These are phyloP conservation scores for Chaetomiaceae sp. DNA, from an alignment of 2,329 filamentous ascomycete species.

Conservation along the genomic window DNA sequence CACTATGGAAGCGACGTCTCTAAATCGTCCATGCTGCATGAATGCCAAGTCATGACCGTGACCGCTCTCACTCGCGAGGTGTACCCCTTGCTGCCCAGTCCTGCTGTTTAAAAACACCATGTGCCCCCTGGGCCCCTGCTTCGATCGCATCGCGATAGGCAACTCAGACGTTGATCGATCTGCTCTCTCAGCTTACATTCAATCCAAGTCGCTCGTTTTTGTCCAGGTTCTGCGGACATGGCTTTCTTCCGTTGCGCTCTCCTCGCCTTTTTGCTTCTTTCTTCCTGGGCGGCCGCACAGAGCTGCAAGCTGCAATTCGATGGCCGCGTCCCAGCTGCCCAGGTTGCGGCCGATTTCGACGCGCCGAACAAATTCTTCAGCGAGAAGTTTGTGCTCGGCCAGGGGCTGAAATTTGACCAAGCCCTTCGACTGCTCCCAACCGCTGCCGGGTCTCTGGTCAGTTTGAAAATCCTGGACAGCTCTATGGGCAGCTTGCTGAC, in stretches of 20 bases:
- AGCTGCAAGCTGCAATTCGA: slow-evolving; percentile 2
- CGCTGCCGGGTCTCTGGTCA: neutral
- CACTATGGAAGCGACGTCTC: too few relatives aligned
- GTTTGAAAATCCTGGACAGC: too few relatives aligned
- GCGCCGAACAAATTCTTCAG: slow-evolving; percentile 1
- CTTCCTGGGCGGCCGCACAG: neutral
- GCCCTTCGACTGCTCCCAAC: neutral
- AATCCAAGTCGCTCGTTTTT: neutral
- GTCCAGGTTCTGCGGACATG: neutral
- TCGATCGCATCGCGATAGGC: neutral
- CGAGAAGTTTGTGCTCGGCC: neutral
- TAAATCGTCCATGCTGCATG: neutral
- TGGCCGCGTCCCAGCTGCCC: neutral
- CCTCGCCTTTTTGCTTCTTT: neutral
- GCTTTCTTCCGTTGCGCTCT: neutral
- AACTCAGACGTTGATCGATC: neutral
- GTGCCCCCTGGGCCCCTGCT: too few relatives aligned
- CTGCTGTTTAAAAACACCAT: neutral
- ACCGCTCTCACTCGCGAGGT: too few relatives aligned
- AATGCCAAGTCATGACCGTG: too few relatives aligned
- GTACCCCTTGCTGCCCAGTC: too few relatives aligned
- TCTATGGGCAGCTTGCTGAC: too few relatives aligned
- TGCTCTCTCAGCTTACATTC: neutral
- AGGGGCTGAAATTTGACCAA: slow-evolving; percentile 1
- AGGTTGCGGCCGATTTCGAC: neutral